phyloP scores from a whole-genome alignment of 2,329 filamentous ascomycete genomes.

The Corynespora cassiicola region DNA sequence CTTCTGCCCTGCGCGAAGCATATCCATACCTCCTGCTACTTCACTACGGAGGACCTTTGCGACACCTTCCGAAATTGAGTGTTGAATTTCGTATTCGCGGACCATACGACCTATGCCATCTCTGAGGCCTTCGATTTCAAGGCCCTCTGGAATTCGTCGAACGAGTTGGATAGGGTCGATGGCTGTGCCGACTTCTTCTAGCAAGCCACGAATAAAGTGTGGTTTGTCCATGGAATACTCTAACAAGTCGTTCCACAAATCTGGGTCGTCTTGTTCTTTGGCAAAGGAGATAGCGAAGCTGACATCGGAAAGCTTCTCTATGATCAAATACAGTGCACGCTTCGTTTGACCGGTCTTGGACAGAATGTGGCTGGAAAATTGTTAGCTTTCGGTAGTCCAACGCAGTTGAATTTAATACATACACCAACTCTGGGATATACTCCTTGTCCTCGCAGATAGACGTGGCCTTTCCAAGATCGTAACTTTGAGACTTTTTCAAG shows the following conservation, averaged over 20 bases:
- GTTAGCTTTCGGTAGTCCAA: constrained; percentile 20
- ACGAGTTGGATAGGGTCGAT: constrained; percentile 93
- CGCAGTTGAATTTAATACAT: constrained; percentile 18
- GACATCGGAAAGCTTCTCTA: constrained; percentile 90
- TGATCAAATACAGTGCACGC: constrained; percentile 88
- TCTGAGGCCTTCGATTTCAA: constrained; percentile 89
- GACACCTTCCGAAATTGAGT: constrained; percentile 88
- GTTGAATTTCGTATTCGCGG: constrained; percentile 93
- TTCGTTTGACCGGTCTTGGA: constrained; percentile 96
- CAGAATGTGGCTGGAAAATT: constrained; percentile 70
- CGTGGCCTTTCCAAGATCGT: constrained; percentile 82
- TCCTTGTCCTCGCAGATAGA: constrained; percentile 78
- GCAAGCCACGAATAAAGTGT: constrained; percentile 86
- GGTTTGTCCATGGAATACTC: constrained; percentile 98
- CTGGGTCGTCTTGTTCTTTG: constrained; percentile 88
- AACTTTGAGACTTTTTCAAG: constrained; percentile 81
- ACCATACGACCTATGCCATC: constrained; percentile 91
- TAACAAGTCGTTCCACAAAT: constrained; percentile 93
- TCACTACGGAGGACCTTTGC: constrained; percentile 87
- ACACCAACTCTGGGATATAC: constrained; percentile 90
- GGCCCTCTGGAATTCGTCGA: constrained; percentile 85
- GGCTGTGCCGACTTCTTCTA: constrained; percentile 92
- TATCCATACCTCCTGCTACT: constrained; percentile 82
- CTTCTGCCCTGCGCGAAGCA: constrained; percentile 78
- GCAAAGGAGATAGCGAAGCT: constrained; percentile 92